phyloP scores from a whole-genome alignment of 176 grass and related monocot species.

The Hyparrhenia diplandra region DNA sequence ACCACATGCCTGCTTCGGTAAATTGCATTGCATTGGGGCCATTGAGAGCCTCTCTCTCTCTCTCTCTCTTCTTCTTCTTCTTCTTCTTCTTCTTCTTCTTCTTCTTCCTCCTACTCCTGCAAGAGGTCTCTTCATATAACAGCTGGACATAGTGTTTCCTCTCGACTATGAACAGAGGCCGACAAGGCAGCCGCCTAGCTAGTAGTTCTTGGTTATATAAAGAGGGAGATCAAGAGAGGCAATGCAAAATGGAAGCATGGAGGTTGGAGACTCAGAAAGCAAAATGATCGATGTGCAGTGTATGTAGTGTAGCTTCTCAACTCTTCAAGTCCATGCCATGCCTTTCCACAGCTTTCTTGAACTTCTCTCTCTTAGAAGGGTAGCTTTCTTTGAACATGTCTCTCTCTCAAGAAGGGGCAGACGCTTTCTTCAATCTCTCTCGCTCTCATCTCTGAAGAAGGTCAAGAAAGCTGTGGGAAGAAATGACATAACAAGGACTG shows the following conservation, averaged over 20 bases:
- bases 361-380: slow-evolving; percentile 43
- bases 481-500: slow-evolving; percentile 63
- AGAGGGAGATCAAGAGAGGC: slow-evolving; percentile 8
- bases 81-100: no score
- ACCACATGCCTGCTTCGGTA: background rate
- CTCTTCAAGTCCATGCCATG: slow-evolving; percentile 65
- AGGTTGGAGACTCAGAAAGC: background rate
- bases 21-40: background rate
- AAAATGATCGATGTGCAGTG: background rate
- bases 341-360: slow-evolving; percentile 99
- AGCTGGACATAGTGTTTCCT: background rate
- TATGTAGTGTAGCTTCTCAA: background rate
- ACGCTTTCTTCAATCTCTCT: background rate
- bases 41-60: background rate
- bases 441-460: slow-evolving; percentile 24
- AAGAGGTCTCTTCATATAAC: background rate
- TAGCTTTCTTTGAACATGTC: background rate
- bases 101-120: background rate
- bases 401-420: background rate
- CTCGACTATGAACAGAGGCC: background rate
- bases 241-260: slow-evolving; percentile 10
- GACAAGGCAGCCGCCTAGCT: background rate
- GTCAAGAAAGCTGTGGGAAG: slow-evolving; percentile 99
- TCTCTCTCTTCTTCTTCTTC: background rate
- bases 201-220: slow-evolving; percentile 24